phyloP scores from a whole-genome alignment of 176 grass and related monocot genomes.

The Melocanna baccifera region DNA sequence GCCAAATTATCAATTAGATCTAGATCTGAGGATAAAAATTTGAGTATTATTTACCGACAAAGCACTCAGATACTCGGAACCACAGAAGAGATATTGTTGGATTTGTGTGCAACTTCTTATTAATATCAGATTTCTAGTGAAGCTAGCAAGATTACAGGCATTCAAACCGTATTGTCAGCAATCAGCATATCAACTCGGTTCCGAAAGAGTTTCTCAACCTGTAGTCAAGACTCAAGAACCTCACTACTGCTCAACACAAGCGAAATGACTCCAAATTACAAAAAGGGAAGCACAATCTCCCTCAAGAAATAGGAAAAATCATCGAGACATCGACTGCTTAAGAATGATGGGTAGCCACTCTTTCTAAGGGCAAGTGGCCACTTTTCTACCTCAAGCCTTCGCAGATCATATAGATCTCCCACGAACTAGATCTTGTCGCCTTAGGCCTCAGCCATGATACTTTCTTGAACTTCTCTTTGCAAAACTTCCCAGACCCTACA shows the following conservation, averaged over 20 bases:
- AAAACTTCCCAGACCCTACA: conserved; percentile 82
- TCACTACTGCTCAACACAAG: not conserved
- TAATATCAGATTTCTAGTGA: not conserved
- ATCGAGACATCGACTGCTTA: not conserved
- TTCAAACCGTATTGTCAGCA: not conserved
- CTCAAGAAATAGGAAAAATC: not conserved
- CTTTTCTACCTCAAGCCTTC: conserved; percentile 59
- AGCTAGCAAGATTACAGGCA: not conserved
- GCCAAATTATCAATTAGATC: too few relatives aligned
- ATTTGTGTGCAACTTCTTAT: not conserved
- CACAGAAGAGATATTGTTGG: not conserved
- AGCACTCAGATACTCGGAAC: not conserved
- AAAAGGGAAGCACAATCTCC: not conserved
- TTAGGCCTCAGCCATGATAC: conserved; percentile 78
- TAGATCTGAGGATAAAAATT: too few relatives aligned
- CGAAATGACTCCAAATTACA: not conserved
- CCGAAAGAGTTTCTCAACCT: not conserved
- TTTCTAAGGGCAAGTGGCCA: not conserved
- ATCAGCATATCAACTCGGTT: not conserved
- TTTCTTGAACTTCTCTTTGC: conserved; percentile 71
- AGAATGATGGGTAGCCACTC: not conserved
- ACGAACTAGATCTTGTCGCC: conserved; percentile 75
- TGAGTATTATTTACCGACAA: too few relatives aligned
- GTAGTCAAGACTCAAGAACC: not conserved
- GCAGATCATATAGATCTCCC: conserved; percentile 92